Percentiles rank a stretch among this genome's conserved stretches.
phyloP scores from a whole-genome alignment of 768 basidiomycete genomes.

The Mycena venus region DNA sequence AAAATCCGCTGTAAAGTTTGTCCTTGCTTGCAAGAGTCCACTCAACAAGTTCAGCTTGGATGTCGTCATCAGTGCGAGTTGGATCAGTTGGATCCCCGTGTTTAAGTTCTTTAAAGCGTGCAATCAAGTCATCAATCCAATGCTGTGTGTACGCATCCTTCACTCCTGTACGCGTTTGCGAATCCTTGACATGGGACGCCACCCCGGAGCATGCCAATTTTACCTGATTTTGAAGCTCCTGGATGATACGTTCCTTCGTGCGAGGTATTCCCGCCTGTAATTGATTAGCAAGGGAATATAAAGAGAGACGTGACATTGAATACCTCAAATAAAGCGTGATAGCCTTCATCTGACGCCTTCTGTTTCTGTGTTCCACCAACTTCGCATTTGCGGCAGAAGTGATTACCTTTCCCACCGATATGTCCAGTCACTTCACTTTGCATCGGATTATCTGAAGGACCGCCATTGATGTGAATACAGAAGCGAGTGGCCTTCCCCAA shows the following conservation, averaged over 20 bases:
- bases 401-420: slow-evolving; percentile 55
- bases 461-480: slow-evolving; percentile 27
- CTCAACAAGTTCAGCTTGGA: slow-evolving; percentile 39
- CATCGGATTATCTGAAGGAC: background rate
- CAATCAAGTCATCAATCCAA: slow-evolving; percentile 53
- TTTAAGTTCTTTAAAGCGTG: slow-evolving; percentile 33
- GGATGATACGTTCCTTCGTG: slow-evolving; percentile 36
- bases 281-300: background rate
- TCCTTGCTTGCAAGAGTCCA: slow-evolving; percentile 44
- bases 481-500: slow-evolving; percentile 37
- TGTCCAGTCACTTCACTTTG: slow-evolving; percentile 36
- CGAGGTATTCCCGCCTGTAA: slow-evolving; percentile 40
- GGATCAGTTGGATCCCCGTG: slow-evolving; percentile 38
- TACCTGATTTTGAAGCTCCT: slow-evolving; percentile 46
- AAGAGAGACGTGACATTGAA: background rate
- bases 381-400: slow-evolving; percentile 54
- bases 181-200: slow-evolving; percentile 39
- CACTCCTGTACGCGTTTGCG: slow-evolving; percentile 49
- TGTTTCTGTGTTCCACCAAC: slow-evolving; percentile 49
- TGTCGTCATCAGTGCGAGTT: slow-evolving; percentile 24
- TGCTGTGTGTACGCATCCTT: slow-evolving; percentile 54
- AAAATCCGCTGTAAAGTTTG: slow-evolving; percentile 47
- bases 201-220: slow-evolving; percentile 46
- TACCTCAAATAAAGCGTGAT: slow-evolving; percentile 46
- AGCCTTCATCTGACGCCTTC: slow-evolving; percentile 50